Evolutionary conservation across 1,284 basidiomycete genomes (phyloP).

Genomic region (Cryptococcus depauperatus): DNA sequence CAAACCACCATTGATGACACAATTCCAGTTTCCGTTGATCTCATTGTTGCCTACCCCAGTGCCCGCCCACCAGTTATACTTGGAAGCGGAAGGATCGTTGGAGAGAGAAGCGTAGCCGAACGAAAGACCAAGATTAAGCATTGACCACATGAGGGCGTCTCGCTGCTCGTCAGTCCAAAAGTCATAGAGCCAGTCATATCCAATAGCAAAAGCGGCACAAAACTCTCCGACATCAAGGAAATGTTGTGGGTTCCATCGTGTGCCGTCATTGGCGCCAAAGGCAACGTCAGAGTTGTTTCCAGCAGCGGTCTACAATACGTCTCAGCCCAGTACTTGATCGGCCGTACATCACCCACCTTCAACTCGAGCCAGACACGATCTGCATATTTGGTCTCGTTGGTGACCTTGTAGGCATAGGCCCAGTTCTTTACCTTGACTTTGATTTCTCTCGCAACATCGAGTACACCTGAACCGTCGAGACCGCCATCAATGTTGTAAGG

Average conservation of each 20-base stretch:
- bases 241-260: slow-evolving; percentile 72
- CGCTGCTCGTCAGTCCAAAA: slow-evolving; percentile 70
- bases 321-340: too few species aligned
- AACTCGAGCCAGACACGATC: slow-evolving; percentile 79
- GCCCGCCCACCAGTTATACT: slow-evolving; percentile 49
- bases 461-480: slow-evolving; percentile 65
- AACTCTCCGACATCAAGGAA: slow-evolving; percentile 94
- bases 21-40: slow-evolving; percentile 86
- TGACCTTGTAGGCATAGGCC: slow-evolving; percentile 82
- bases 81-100: slow-evolving; percentile 29
- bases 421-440: slow-evolving; percentile 90
- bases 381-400: slow-evolving; percentile 74
- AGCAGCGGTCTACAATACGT: slow-evolving; percentile 27
- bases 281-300: slow-evolving; percentile 44
- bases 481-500: slow-evolving; percentile 69
- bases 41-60: slow-evolving; percentile 16
- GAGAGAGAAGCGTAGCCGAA: slow-evolving; percentile 55
- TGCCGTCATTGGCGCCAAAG: slow-evolving; percentile 56
- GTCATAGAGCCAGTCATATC: slow-evolving; percentile 90
- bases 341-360: slow-evolving; percentile 49
- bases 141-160: slow-evolving; percentile 59
- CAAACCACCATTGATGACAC: slow-evolving; percentile 85
- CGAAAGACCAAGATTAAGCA: slow-evolving; percentile 70
- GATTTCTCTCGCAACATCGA: slow-evolving; percentile 82
- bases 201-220: slow-evolving; percentile 76